phyloP scores from a whole-genome alignment of 73 alveolate genomes.

The Tetrahymena elliotti region DNA sequence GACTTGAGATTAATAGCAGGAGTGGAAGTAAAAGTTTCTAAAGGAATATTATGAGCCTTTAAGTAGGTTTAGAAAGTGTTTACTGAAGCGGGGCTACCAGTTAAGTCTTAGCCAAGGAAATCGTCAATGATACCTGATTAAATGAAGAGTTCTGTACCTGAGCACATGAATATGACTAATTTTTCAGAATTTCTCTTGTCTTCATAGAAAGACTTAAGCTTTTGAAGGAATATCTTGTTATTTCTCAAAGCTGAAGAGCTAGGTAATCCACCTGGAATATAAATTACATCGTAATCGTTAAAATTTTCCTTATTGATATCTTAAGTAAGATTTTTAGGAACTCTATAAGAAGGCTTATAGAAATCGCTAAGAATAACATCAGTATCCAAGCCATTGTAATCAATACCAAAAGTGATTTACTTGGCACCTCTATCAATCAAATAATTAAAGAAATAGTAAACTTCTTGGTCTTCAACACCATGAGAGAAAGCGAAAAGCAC shows the following conservation, averaged over 20 bases:
- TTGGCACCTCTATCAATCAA: background rate
- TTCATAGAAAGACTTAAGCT: background rate
- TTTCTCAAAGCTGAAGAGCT: background rate
- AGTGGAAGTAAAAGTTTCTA: background rate
- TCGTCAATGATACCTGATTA: background rate
- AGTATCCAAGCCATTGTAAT: background rate
- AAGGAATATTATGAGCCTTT: background rate
- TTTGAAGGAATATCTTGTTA: background rate
- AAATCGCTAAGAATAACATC: background rate
- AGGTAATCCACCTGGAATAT: background rate
- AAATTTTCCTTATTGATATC: background rate
- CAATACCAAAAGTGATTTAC: background rate
- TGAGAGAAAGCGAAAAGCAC: background rate
- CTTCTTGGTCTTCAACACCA: background rate
- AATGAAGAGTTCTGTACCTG: background rate
- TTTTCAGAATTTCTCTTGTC: background rate
- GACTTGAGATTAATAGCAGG: background rate
- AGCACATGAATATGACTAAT: background rate
- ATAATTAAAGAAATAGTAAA: background rate
- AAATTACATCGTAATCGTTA: background rate
- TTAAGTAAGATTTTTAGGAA: background rate
- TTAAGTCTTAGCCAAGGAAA: background rate
- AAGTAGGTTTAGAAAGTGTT: background rate
- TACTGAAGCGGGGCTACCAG: background rate
- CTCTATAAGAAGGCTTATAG: background rate